These are phyloP conservation scores for Penicillium sp. DNA, from an alignment of 2,329 filamentous ascomycete species.

Conservation along the genomic window DNA sequence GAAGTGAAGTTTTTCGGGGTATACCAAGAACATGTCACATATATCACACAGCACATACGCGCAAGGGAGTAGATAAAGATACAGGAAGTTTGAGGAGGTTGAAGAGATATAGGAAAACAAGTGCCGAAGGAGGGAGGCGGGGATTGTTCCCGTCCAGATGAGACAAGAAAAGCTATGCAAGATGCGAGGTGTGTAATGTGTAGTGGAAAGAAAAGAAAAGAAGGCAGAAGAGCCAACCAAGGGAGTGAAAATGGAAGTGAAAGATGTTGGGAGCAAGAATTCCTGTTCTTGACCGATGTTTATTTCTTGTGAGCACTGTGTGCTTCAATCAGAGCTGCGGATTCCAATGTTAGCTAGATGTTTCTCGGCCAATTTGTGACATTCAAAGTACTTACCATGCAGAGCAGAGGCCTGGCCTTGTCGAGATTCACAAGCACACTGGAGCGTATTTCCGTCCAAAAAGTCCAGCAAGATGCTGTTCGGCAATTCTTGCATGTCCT, in stretches of 20 bases:
- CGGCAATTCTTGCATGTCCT: slow-evolving; percentile 88
- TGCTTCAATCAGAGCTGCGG: slow-evolving; percentile 44
- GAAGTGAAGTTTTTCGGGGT: slow-evolving; percentile 24
- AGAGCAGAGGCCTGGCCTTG: slow-evolving; percentile 55
- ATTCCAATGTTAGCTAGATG: slow-evolving; percentile 10
- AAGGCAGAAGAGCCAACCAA: not conserved
- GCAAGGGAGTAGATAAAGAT: slow-evolving; percentile 13
- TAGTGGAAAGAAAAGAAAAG: slow-evolving; percentile 1
- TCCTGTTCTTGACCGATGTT: slow-evolving; percentile 7
- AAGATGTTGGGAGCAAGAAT: slow-evolving; percentile 1
- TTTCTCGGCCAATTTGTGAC: not conserved
- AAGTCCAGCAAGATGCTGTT: slow-evolving; percentile 74
- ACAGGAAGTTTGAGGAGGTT: slow-evolving; percentile 4
- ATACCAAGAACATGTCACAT: slow-evolving; percentile 31
- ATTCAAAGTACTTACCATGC: slow-evolving; percentile 44
- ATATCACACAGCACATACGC: slow-evolving; percentile 22
- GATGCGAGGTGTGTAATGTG: not conserved
- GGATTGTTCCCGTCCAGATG: slow-evolving; percentile 16
- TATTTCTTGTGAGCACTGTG: slow-evolving; percentile 37
- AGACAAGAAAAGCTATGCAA: slow-evolving; percentile 6
- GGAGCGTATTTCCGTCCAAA: slow-evolving; percentile 61
- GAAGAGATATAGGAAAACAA: slow-evolving; percentile 12
- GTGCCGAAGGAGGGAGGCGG: slow-evolving; percentile 20
- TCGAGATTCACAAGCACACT: slow-evolving; percentile 63
- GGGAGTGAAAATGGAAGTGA: slow-evolving; percentile 4